These are phyloP conservation scores for Ilex asprella DNA, from an alignment of 257 asterid species.

Conservation along the genomic window DNA sequence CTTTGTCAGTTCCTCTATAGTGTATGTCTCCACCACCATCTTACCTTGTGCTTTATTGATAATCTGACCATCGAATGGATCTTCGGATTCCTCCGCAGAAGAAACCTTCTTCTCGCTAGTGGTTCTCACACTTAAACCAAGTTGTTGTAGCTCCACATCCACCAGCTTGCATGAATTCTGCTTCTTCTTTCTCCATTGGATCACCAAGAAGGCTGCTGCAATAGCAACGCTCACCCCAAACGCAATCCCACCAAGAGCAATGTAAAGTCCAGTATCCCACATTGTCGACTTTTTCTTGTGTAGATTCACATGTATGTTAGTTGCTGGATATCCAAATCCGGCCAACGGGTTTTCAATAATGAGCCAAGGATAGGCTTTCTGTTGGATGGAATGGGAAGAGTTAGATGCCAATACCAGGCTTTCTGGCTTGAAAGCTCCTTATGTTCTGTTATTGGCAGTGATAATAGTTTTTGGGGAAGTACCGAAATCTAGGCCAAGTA, in stretches of 20 bases:
- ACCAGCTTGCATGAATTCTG: conserved; percentile 11
- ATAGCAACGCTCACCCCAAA: conserved; percentile 26
- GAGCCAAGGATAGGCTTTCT: conserved; percentile 25
- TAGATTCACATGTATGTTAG: conserved; percentile 19
- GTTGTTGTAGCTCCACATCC: conserved; percentile 58
- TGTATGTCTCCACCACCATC: conserved; percentile 39
- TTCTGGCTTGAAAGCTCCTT: conserved; percentile 22
- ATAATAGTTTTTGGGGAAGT: conserved; percentile 32
- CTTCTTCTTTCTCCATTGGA: conserved; percentile 28
- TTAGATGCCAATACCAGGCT: conserved; percentile 30
- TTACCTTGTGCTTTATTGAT: conserved; percentile 38
- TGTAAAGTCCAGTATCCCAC: conserved; percentile 41
- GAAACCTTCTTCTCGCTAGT: conserved; percentile 72
- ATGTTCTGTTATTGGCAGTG: conserved; percentile 26
- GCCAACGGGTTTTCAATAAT: conserved; percentile 11
- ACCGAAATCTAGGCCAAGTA: conserved; percentile 30
- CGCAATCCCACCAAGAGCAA: conserved; percentile 29
- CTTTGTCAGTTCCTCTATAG: conserved; percentile 57
- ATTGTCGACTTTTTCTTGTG: conserved; percentile 28
- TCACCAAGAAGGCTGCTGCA: conserved; percentile 33
- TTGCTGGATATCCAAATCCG: conserved; percentile 21
- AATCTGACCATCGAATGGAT: conserved; percentile 37
- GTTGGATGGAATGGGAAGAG: conserved; percentile 40
- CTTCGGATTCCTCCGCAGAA: conserved; percentile 56
- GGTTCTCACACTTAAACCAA: conserved; percentile 57